Evolutionary conservation across 2,329 filamentous ascomycete species (phyloP), one percentile per base, ranked within the genome.

Genomic region (Alternaria burnsii): DNA sequence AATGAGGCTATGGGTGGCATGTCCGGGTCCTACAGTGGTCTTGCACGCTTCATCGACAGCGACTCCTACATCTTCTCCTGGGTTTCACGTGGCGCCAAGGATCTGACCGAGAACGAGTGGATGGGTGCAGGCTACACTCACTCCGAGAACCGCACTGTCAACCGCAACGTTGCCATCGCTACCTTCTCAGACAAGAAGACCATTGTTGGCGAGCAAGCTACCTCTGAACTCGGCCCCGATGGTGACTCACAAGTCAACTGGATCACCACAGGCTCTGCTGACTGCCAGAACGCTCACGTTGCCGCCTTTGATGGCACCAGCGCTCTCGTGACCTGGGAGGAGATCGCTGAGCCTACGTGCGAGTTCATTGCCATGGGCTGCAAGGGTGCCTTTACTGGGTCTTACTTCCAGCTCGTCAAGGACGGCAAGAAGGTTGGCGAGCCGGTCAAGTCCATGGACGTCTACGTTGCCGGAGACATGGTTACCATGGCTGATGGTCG

Each of bases 1-100:
- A 85, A 85, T 48, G 87, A 89, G 73, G 78, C 86, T 28, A 84
- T 88, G 82, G 87, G 87, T 41, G 87, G 87, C 53, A 89, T 87
- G 85, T 81, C 82, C n/a, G 87, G 87, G 30, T 88, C 85, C 2
- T 89, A 88, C 79, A 87, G 84, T 67, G 79, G 78, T 8, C 82
- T 89, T 20, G 84, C 83, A 12, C 82, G 83, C 5, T 87, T 88
- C 76, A 75, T 82, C 44, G 80, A 78, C 58, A 81, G 80, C 20
- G 80, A 81, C 53, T 78, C 80, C 1, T 89, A 89, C 74, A 86
- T 88, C 76, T 87, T 88, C 72, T 80, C 86, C 20, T 89, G 87
- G 87, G 85, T 87, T 16, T 88, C 87, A 0, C 84, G 87, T 18
- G 87, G 87, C 24, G 85, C 86, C 22, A 76, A 83, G 12, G 81